Percentiles rank a stretch among this genome's conserved stretches.
These are phyloP conservation scores for Trichosanthes cucumerina DNA, from an alignment of 306 rosid genomes.

Conservation along the genomic window DNA sequence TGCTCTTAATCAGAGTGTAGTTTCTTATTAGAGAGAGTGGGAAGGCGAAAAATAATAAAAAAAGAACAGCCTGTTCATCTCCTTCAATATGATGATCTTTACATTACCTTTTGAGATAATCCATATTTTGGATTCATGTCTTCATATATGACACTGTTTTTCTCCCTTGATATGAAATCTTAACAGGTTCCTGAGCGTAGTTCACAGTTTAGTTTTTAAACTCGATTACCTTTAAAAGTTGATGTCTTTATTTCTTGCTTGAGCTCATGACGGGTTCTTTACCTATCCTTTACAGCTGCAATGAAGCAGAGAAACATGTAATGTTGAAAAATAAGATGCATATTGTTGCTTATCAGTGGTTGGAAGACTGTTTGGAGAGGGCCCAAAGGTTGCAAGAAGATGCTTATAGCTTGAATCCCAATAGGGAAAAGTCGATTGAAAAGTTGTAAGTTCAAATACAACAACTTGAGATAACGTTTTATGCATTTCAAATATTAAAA, in stretches of 20 bases:
- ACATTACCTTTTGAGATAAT: background rate
- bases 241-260: background rate
- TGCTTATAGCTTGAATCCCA: slow-evolving; percentile 57
- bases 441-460: slow-evolving; percentile 41
- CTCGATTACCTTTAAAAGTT: background rate
- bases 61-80: background rate
- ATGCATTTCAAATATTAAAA: background rate
- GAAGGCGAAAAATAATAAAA: background rate
- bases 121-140: background rate
- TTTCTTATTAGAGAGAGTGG: background rate
- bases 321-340: slow-evolving; percentile 44
- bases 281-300: slow-evolving; percentile 33
- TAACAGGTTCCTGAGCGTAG: background rate
- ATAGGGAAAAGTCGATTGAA: slow-evolving; percentile 33
- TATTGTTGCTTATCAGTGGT: slow-evolving; percentile 66
- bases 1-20: background rate
- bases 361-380: slow-evolving; percentile 58
- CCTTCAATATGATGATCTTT: background rate
- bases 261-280: background rate
- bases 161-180: background rate
- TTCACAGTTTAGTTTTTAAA: background rate
- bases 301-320: slow-evolving; percentile 33
- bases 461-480: background rate
- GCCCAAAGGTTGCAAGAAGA: slow-evolving; percentile 56
- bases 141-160: background rate